Percentiles rank a stretch among this genome's conserved stretches.
Conservation (phyloP, 306 rosid genomes). For the Ormosia semicastrata region DNA sequence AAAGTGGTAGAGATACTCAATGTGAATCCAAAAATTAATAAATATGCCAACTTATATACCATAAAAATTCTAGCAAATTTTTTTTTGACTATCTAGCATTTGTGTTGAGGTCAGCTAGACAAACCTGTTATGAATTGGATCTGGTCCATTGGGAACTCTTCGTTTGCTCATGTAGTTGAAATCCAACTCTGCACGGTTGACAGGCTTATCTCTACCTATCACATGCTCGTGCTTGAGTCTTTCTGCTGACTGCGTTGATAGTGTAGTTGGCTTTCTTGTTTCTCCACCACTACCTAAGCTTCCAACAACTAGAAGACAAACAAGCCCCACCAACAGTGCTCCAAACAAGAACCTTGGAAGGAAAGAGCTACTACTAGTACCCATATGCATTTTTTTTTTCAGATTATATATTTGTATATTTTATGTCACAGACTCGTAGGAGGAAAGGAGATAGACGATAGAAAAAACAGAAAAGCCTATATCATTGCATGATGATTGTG, state of each 20-base stretch:
- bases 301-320: conserved; percentile 37
- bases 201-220: conserved; percentile 24
- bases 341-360: conserved; percentile 35
- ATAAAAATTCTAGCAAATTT: neutral
- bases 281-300: conserved; percentile 19
- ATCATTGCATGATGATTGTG: conserved; percentile 20
- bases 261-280: conserved; percentile 2
- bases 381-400: conserved; percentile 13
- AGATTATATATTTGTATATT: neutral
- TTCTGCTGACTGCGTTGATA: neutral
- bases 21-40: too few relatives aligned
- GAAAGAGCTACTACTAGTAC: conserved; percentile 10
- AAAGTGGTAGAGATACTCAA: neutral
- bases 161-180: conserved; percentile 62
- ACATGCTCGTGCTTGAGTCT: conserved; percentile 12
- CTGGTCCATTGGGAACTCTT: conserved; percentile 70
- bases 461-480: neutral
- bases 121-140: conserved; percentile 83
- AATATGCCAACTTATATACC: neutral
- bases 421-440: neutral
- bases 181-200: conserved; percentile 42
- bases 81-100: neutral
- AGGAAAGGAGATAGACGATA: neutral
- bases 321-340: conserved; percentile 42
- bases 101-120: neutral